Evolutionary conservation across 768 basidiomycete genomes (phyloP).

Genomic region (Dentipellis fragilis): DNA sequence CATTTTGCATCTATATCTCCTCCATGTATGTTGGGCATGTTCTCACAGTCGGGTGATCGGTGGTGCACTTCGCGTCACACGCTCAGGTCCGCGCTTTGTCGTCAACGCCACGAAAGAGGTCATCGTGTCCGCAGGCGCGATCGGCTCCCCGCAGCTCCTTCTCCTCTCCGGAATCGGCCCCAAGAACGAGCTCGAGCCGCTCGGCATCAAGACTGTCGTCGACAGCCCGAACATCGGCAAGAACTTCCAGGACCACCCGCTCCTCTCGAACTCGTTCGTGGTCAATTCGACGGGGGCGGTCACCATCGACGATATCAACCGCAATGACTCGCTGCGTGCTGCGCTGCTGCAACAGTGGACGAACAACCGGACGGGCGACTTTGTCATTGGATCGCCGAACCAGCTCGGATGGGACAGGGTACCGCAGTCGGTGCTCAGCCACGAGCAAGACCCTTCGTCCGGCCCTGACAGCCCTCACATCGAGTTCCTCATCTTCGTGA

Average conservation of each 20-base stretch:
- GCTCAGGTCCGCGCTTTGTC: background rate
- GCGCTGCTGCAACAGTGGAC: background rate
- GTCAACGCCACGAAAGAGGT: constrained; percentile 1
- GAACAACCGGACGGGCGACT: background rate
- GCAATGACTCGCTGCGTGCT: background rate
- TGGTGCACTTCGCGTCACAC: background rate
- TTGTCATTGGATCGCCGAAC: constrained; percentile 1
- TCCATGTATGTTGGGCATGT: background rate
- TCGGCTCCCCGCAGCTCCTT: background rate
- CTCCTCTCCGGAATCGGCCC: constrained; percentile 2
- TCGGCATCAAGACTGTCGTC: background rate
- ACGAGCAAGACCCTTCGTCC: background rate
- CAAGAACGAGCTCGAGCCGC: background rate
- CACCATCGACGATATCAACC: constrained; percentile 1
- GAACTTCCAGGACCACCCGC: constrained; percentile 1
- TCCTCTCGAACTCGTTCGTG: background rate
- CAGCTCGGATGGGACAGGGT: constrained; percentile 3
- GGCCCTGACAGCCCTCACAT: constrained; percentile 1
- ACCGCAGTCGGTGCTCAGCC: background rate
- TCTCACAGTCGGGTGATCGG: background rate
- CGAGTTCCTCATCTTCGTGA: constrained; percentile 4
- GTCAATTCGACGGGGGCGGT: constrained; percentile 1
- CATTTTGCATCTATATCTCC: background rate
- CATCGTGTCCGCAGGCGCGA: background rate
- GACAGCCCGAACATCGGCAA: background rate